These are phyloP conservation scores for Botrytis porri DNA, from an alignment of 2,329 filamentous ascomycete species.

Conservation along the genomic window DNA sequence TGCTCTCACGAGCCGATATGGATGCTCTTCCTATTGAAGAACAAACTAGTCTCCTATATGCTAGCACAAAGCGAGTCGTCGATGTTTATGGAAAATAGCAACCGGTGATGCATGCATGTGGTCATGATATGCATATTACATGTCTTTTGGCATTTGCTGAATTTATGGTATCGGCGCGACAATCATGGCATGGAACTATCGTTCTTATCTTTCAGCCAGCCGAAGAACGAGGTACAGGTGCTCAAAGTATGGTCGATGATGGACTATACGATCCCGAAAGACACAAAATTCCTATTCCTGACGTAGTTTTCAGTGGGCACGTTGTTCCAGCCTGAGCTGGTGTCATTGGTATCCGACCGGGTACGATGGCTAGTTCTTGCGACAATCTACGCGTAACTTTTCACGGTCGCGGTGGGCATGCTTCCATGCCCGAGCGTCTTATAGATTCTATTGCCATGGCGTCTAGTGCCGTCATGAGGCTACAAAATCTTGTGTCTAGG, in stretches of 20 bases:
- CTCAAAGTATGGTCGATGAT: conserved; percentile 59
- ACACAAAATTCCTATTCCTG: conserved; percentile 50
- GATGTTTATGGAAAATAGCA: conserved; percentile 46
- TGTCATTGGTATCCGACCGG: conserved; percentile 36
- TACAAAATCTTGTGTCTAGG: conserved; percentile 43
- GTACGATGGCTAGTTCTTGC: conserved; percentile 38
- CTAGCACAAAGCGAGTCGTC: conserved; percentile 42
- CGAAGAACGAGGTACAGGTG: conserved; percentile 62
- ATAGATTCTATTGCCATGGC: conserved; percentile 48
- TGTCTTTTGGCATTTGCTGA: conserved; percentile 53
- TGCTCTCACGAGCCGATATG: conserved; percentile 60
- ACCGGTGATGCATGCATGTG: conserved; percentile 66
- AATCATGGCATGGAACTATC: conserved; percentile 59
- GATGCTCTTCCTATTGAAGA: conserved; percentile 59
- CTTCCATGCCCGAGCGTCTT: conserved; percentile 40
- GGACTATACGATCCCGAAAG: conserved; percentile 46
- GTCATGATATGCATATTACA: conserved; percentile 64
- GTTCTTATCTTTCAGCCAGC: conserved; percentile 64
- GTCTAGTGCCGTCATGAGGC: conserved; percentile 40
- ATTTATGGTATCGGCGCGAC: conserved; percentile 44
- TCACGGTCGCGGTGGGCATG: conserved; percentile 45
- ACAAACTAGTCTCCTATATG: conserved; percentile 52
- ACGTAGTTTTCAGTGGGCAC: conserved; percentile 53
- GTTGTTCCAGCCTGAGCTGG: conserved; percentile 43
- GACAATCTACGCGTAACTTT: conserved; percentile 40